These are phyloP conservation scores for Echium plantagineum DNA, from an alignment of 257 asterid species.

Conservation along the genomic window DNA sequence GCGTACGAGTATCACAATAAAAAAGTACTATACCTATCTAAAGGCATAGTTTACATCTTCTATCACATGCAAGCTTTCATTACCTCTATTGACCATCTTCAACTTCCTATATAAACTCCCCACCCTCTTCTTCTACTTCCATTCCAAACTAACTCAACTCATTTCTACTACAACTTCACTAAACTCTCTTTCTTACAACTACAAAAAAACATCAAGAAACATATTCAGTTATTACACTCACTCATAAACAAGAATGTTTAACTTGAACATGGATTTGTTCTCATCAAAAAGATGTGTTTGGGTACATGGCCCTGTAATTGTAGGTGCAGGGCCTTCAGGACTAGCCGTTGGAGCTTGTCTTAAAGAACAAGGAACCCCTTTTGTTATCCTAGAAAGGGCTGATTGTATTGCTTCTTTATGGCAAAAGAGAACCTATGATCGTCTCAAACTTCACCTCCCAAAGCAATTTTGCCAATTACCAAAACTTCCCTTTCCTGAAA, in stretches of 20 bases:
- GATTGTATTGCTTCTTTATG: slow-evolving; percentile 44
- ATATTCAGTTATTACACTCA: background rate
- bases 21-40: too few species aligned
- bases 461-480: slow-evolving; percentile 56
- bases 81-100: slow-evolving; percentile 11
- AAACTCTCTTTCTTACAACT: background rate
- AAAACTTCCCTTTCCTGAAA: slow-evolving; percentile 40
- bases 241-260: slow-evolving; percentile 28
- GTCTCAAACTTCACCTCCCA: slow-evolving; percentile 42
- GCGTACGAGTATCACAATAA: too few species aligned
- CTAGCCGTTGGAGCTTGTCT: slow-evolving; percentile 43
- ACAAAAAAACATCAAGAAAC: background rate
- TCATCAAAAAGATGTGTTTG: slow-evolving; percentile 61
- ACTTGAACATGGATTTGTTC: slow-evolving; percentile 27
- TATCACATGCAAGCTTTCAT: slow-evolving; percentile 15
- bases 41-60: slow-evolving; percentile 28
- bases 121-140: slow-evolving; percentile 15
- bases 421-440: slow-evolving; percentile 38
- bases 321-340: slow-evolving; percentile 77
- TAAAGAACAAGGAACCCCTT: slow-evolving; percentile 25
- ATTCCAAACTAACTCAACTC: slow-evolving; percentile 17
- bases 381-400: slow-evolving; percentile 27
- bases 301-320: slow-evolving; percentile 82
- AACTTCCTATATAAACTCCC: slow-evolving; percentile 41
- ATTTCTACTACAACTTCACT: slow-evolving; percentile 1